Conservation (phyloP, 2,329 filamentous ascomycete species). For the Trichoderma sp. region DNA sequence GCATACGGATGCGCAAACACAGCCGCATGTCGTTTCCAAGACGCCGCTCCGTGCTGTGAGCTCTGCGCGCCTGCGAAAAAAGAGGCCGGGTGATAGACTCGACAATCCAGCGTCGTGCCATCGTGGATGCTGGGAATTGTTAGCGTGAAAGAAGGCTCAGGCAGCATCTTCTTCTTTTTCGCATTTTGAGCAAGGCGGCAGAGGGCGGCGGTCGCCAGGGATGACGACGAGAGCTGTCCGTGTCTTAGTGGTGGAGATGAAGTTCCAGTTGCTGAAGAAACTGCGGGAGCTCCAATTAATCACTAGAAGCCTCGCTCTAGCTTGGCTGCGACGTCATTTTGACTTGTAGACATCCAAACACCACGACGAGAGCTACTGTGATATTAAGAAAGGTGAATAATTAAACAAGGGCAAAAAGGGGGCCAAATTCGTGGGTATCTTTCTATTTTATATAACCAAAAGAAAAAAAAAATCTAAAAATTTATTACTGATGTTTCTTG, state of each 20-base stretch:
- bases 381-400: background rate
- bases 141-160: constrained; percentile 61
- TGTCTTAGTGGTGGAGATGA: background rate
- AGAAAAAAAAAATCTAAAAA: background rate
- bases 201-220: background rate
- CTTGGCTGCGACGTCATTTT: background rate
- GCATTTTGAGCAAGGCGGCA: constrained; percentile 12
- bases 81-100: constrained; percentile 69
- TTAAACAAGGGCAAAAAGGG: background rate
- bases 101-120: constrained; percentile 70
- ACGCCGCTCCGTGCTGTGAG: constrained; percentile 28
- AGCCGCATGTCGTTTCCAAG: constrained; percentile 50
- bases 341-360: background rate
- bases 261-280: background rate
- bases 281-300: background rate
- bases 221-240: background rate
- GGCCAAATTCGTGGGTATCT: constrained; percentile 14
- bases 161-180: constrained; percentile 44
- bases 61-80: constrained; percentile 28
- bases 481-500: constrained; percentile 35
- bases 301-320: background rate
- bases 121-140: constrained; percentile 84
- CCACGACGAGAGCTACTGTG: background rate
- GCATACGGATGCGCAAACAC: constrained; percentile 90
- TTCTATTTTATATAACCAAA: constrained; percentile 6